Evolutionary conservation across 768 basidiomycete species (phyloP), one percentile per base, ranked within the genome.

Genomic region (Rhodosporidiobolus sp.): DNA sequence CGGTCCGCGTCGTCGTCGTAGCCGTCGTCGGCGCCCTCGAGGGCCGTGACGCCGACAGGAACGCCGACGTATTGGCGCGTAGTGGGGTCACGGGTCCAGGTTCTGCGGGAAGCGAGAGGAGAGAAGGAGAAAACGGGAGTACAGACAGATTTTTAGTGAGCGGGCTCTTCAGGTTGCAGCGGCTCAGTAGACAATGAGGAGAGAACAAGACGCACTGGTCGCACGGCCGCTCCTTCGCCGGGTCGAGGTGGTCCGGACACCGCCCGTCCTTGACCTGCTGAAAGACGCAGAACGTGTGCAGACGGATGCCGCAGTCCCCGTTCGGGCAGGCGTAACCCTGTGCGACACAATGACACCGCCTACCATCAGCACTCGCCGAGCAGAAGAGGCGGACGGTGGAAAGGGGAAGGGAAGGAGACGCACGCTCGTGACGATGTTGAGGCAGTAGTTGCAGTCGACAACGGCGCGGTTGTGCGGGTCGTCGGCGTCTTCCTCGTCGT

Each of bases 381-480:
- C 79, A 91, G 79, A 38, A 84, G 84, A 19, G 19, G 28, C 11
- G 28, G 30, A 7, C 6, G 35, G 10, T 2, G 11, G 22, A 35
- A 9, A 49, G 46, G 12, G 4, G 48, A 30, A 50, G 19, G 30
- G 20, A 28, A 24, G 1, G 30, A 53, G 63, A 28, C 74, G 20
- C 24, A 76, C 78, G 65, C 59, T 72, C 20, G 75, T 75, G 19
- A 79, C 82, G 22, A 90, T 89, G 82, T 90, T 88, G 71, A 84
- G 79, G 82, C 92, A 94, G 59, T 89, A 85, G 4, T 85, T 86
- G 77, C 92, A 94, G 73, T 91, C 89, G 28, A 75, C 67, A 6
- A 87, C 77, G 24, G 86, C 22, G 4, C 74, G 66, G n/a, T 71
- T 26, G 9, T 49, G 52, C 1, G 59, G 63, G 32, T 65, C 63